phyloP scores from a whole-genome alignment of 495 filamentous ascomycete genomes.

The Aspergillus saccharolyticus region DNA sequence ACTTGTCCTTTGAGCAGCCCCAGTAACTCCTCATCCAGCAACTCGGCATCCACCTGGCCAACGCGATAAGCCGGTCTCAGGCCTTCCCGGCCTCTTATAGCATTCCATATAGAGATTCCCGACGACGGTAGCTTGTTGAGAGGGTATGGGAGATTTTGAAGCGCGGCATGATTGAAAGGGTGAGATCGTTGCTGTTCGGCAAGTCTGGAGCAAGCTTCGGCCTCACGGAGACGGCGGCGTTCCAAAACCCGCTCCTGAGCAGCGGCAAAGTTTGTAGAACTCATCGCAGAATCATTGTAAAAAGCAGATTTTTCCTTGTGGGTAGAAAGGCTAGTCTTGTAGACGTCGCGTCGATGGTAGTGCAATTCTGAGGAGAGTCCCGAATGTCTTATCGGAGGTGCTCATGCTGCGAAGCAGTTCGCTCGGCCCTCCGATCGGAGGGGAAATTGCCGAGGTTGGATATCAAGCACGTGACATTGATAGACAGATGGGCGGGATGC shows the following conservation, averaged over 20 bases:
- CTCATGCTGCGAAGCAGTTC: conserved; percentile 3
- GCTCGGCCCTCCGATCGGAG: conserved; percentile 32
- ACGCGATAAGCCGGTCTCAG: conserved; percentile 85
- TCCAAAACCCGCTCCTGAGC: conserved; percentile 79
- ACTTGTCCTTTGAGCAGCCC: conserved; percentile 80
- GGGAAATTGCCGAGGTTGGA: conserved; percentile 31
- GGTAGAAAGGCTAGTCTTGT: neutral
- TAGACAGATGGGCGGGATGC: conserved; percentile 8
- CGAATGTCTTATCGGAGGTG: neutral
- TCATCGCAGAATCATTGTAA: conserved; percentile 53
- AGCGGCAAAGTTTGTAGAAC: conserved; percentile 71
- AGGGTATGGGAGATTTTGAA: conserved; percentile 60
- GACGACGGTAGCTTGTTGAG: conserved; percentile 54
- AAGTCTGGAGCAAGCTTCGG: conserved; percentile 51
- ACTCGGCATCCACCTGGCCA: conserved; percentile 92
- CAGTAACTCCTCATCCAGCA: conserved; percentile 91
- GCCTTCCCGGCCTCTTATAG: conserved; percentile 68
- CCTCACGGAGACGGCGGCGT: conserved; percentile 68
- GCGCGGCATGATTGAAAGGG: conserved; percentile 44
- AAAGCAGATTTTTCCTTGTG: neutral
- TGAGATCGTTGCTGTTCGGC: conserved; percentile 54
- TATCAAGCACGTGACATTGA: conserved; percentile 23
- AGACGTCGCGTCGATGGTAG: neutral
- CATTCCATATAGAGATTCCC: conserved; percentile 60
- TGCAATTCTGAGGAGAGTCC: neutral